phyloP scores from a whole-genome alignment of 176 grass and related monocot genomes.

The Puccinellia tenuiflora region DNA sequence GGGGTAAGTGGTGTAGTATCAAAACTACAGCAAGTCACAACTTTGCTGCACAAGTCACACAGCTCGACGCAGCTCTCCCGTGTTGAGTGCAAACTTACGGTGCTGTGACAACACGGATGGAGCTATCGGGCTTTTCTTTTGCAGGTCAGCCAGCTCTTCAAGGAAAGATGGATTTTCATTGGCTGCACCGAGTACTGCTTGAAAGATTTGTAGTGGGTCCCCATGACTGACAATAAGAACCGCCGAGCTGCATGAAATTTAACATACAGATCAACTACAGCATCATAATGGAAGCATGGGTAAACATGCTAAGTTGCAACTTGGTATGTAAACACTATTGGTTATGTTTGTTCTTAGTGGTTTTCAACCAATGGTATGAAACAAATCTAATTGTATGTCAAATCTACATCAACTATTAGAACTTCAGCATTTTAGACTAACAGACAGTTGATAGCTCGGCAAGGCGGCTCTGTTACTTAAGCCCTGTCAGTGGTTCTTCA shows the following conservation, averaged over 20 bases:
- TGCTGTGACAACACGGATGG: slow-evolving; percentile 50
- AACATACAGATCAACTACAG: background rate
- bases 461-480: background rate
- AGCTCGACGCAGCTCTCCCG: slow-evolving; percentile 57
- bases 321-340: background rate
- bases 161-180: slow-evolving; percentile 49
- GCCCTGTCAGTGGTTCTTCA: background rate
- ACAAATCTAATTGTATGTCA: background rate
- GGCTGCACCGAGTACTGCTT: slow-evolving; percentile 48
- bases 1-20: background rate
- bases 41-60: slow-evolving; percentile 11
- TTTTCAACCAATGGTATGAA: background rate
- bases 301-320: background rate
- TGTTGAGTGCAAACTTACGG: slow-evolving; percentile 57
- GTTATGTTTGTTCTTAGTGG: background rate
- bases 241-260: slow-evolving; percentile 36
- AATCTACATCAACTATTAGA: background rate
- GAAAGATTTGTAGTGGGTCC: slow-evolving; percentile 85
- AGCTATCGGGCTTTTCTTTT: slow-evolving; percentile 18
- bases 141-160: background rate
- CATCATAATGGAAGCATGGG: background rate
- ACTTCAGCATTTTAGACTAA: background rate
- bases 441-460: background rate
- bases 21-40: slow-evolving; percentile 16
- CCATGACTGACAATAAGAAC: slow-evolving; percentile 82